Conservation (phyloP, 129 eudicot species). For the Flaveria trinervia region DNA sequence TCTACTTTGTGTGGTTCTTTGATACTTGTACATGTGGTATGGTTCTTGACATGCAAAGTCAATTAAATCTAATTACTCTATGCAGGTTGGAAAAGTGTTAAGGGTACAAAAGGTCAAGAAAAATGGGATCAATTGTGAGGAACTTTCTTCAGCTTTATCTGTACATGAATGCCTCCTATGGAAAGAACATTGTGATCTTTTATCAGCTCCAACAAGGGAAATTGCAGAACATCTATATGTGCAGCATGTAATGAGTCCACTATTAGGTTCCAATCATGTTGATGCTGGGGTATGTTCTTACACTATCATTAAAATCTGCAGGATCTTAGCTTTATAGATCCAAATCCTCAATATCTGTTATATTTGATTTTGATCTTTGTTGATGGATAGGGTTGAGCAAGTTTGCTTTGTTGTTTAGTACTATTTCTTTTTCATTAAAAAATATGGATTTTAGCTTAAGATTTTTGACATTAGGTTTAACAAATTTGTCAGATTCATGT, state of each 20-base stretch:
- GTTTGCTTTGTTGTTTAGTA: background rate
- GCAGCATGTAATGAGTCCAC: constrained; percentile 67
- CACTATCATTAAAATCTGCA: constrained; percentile 11
- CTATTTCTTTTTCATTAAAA: background rate
- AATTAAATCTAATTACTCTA: constrained; percentile 11
- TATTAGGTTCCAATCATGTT: constrained; percentile 78
- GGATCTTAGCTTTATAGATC: background rate
- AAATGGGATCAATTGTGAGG: constrained; percentile 47
- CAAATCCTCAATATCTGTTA: constrained; percentile 7
- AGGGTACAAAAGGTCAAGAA: constrained; percentile 67
- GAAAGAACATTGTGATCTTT: constrained; percentile 58
- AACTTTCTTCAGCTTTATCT: constrained; percentile 54
- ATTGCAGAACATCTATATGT: constrained; percentile 70
- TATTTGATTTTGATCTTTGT: background rate
- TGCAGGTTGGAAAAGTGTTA: constrained; percentile 86
- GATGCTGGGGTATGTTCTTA: constrained; percentile 83
- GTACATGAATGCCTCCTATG: constrained; percentile 67
- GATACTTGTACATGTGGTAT: background rate
- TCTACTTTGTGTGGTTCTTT: background rate
- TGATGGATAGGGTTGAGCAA: constrained; percentile 7
- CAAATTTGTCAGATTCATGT: constrained; percentile 54
- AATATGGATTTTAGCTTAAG: constrained; percentile 27
- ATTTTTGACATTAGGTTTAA: constrained; percentile 30
- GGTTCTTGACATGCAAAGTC: background rate
- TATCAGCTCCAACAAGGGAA: constrained; percentile 69